These are phyloP conservation scores for Nannochloropsis salina DNA, from an alignment of 108 stramenopile genomes.

Conservation along the genomic window DNA sequence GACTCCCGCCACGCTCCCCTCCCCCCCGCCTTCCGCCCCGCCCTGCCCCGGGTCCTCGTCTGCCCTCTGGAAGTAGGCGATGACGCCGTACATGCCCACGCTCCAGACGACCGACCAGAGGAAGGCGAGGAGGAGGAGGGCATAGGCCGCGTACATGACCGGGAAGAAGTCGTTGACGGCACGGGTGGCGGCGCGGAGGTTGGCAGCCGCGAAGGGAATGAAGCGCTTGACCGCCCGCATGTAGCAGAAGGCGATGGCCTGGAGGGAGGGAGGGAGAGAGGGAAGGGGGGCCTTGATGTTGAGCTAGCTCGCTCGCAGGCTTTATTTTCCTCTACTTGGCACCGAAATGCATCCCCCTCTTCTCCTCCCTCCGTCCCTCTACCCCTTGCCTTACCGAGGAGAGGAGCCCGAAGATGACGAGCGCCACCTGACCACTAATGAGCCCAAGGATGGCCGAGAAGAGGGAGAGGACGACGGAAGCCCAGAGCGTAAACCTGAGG, in stretches of 20 bases:
- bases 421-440: no score
- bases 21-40: neutral
- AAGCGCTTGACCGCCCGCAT: neutral
- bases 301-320: no score
- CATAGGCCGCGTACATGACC: neutral
- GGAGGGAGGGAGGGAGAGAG: neutral
- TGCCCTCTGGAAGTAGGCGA: neutral
- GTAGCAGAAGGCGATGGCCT: conserved; percentile 2
- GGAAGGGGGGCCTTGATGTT: no score
- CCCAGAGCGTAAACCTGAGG: no score
- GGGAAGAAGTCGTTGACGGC: conserved; percentile 4
- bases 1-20: neutral
- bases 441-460: no score
- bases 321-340: no score
- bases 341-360: no score
- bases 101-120: neutral
- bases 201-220: neutral
- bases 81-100: neutral
- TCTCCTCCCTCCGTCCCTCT: no score
- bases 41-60: neutral
- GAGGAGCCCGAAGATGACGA: no score
- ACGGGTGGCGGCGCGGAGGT: neutral
- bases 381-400: no score
- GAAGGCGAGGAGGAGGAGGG: neutral
- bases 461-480: no score